These are phyloP conservation scores for Penicillium sp. DNA, from an alignment of 2,329 filamentous ascomycete genomes.

Conservation along the genomic window DNA sequence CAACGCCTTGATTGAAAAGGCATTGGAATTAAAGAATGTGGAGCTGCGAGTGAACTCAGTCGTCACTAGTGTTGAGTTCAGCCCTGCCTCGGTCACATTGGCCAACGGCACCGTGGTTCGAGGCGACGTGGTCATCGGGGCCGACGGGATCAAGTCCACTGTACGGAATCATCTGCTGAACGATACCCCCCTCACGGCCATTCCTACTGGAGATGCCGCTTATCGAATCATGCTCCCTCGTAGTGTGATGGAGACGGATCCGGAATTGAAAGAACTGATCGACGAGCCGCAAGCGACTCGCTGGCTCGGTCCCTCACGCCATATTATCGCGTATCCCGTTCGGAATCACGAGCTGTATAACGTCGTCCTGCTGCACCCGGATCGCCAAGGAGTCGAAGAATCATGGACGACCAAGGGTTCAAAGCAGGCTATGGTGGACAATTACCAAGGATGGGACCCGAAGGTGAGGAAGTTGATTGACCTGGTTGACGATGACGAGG, in stretches of 20 bases:
- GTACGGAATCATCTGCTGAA: conserved; percentile 44
- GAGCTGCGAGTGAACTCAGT: conserved; percentile 30
- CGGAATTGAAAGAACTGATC: conserved; percentile 66
- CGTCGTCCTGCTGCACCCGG: conserved; percentile 62
- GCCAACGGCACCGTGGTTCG: conserved; percentile 25
- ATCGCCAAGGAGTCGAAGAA: conserved; percentile 59
- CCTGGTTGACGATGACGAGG: conserved; percentile 56
- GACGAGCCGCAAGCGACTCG: conserved; percentile 67
- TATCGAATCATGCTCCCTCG: conserved; percentile 76
- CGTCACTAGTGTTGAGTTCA: conserved; percentile 29
- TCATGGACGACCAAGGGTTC: conserved; percentile 65
- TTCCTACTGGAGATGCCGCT: conserved; percentile 67
- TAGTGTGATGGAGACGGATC: conserved; percentile 64
- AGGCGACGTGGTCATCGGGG: conserved; percentile 53
- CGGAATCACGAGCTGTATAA: conserved; percentile 66
- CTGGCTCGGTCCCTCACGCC: conserved; percentile 73
- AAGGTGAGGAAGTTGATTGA: conserved; percentile 59
- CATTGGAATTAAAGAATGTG: conserved; percentile 31
- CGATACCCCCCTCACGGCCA: conserved; percentile 25
- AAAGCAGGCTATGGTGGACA: conserved; percentile 61
- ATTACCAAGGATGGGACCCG: conserved; percentile 62
- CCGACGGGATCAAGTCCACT: conserved; percentile 55
- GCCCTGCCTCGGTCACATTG: conserved; percentile 30
- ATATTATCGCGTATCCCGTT: conserved; percentile 78
- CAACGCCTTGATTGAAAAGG: conserved; percentile 32